Evolutionary conservation across 306 rosid genomes (phyloP), one percentile per base, ranked within the genome.

Genomic region (Sicyos baderoa): DNA sequence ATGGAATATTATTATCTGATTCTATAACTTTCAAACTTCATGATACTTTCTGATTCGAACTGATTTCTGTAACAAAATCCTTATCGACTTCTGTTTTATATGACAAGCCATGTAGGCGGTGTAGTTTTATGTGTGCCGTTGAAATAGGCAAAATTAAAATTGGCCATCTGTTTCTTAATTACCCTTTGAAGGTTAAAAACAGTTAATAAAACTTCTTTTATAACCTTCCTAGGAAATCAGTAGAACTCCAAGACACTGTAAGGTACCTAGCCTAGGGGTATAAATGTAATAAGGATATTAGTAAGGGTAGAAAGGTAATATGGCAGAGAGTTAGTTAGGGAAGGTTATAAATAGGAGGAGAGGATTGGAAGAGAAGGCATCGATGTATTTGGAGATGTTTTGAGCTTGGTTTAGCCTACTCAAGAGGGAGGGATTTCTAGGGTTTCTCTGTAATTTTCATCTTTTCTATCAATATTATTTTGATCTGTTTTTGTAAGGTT

Each of bases 151-250:
- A 23, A 27, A 48, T 32, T 32, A 7, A 16, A 60, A 29, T 59
- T 25, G 40, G 29, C 52, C 23, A 42, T 63, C 16, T 18, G 17
- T 45, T 45, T 45, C 37, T 65, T 6, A 22, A 45, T 18, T 44
- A 65, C 14, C 71, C 21, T 65, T 65, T 47, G 21, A 45, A 65
- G 14, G 71, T 65, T 45, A 47, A 44, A 65, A 65, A 21, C 54
- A 65, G 22, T 64, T 44, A 65, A 40, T 19, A 5, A 21, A 9
- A 15, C 14, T 32, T 21, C 37, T 27, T 56, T 35, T 7, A 15
- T 22, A 14, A 45, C 70, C 70, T 64, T 45, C 32, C 18, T 64
- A 52, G 6, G 6, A 45, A 22, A 44, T 48, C 70, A 64, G 53
- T 44, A 22, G 4, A 45, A 40, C 29, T 63, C 51, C 23, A 0